Evolutionary conservation across 805 yeast genomes (phyloP), one percentile per base, ranked within the genome.

Genomic region (Yueomyces sp.): DNA sequence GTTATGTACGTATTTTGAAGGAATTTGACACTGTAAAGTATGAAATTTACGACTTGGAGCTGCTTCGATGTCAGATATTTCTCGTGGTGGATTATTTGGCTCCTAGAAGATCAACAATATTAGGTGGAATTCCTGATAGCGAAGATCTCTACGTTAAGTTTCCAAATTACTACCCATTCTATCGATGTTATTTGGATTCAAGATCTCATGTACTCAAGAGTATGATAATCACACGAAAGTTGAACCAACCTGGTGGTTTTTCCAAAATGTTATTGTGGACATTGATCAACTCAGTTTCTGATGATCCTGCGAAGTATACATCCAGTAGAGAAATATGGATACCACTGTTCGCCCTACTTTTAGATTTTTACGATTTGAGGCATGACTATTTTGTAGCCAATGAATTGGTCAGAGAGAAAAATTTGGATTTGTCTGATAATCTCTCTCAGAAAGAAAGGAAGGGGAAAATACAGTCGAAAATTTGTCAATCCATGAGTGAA

Each of bases 61-160:
- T 53, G 39, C 49, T 56, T 44, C 54, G 57, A 46, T 62, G 61
- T 51, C 65, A 57, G 43, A 48, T 56, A n/a, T 53, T 57, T 36
- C 38, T 52, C 11, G 52, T 53, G 9, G 44, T 54, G 3, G 57
- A 52, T 37, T 36, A 6, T 6, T 9, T 19, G 19, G 19, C 19
- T 19, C 19, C 19, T 19, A 19, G 19, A 19, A 19, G 19, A 19
- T 19, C 19, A 19, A 19, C 19, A 2, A 19, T 19, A 19, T 19
- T 19, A 19, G 19, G 19, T 19, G 19, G 19, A 19, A 19, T 19
- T 19, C 19, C 19, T 19, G 19, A 19, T 19, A 19, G 19, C 19
- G 19, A 19, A 19, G 19, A 19, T 19, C 19, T 19, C 19, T 19
- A 19, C 19, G 19, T 19, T 19, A 19, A 19, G 19, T 19, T 19